Percentiles rank a stretch among this genome's conserved stretches.
phyloP scores from a whole-genome alignment of 306 rosid genomes.

The Acacia acuminata region DNA sequence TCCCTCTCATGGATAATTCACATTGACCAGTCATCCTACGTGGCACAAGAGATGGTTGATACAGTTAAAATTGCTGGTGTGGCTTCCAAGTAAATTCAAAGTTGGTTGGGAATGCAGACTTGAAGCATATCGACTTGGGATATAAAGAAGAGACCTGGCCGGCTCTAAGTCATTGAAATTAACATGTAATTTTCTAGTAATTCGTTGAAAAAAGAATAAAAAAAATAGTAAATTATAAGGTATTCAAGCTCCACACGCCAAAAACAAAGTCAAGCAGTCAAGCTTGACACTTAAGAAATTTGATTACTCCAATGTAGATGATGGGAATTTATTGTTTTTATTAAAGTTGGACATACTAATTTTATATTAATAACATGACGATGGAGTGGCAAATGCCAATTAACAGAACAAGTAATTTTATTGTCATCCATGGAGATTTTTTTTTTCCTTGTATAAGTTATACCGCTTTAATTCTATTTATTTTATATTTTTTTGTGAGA shows the following conservation, averaged over 20 bases:
- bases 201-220: neutral
- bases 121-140: too few species aligned
- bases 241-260: neutral
- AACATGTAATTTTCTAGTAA: neutral
- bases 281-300: neutral
- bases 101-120: too few species aligned
- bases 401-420: neutral
- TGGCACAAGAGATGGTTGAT: too few species aligned
- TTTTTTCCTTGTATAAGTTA: too few species aligned
- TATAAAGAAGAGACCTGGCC: too few species aligned
- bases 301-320: neutral
- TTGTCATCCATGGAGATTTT: neutral
- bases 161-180: neutral
- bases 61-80: too few species aligned
- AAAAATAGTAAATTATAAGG: neutral
- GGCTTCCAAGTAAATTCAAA: too few species aligned
- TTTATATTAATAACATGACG: too few species aligned
- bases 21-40: too few species aligned
- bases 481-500: too few species aligned
- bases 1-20: too few species aligned
- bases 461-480: neutral
- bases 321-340: neutral
- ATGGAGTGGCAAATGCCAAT: neutral
- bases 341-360: neutral
- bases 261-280: neutral